Conservation (phyloP, 2,329 filamentous ascomycete species). For the Trichoderma koningii region DNA sequence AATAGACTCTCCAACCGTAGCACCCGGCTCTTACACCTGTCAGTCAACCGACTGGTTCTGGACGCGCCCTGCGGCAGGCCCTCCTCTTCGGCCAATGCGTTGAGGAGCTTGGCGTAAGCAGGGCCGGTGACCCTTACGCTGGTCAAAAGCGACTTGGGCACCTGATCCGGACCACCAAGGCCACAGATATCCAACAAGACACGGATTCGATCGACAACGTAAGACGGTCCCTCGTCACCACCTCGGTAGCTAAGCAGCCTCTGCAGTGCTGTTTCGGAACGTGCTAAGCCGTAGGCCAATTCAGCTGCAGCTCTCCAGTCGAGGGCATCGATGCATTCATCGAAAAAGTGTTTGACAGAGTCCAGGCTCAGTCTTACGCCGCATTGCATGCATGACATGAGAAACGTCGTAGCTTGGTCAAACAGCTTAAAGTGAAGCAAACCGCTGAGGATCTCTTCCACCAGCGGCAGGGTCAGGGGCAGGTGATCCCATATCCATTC, state of each 20-base stretch:
- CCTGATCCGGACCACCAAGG: constrained; percentile 28
- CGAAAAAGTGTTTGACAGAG: constrained; percentile 44
- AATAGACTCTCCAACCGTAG: constrained; percentile 41
- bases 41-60: background rate
- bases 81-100: constrained; percentile 30
- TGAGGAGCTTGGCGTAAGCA: constrained; percentile 33
- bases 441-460: constrained; percentile 51
- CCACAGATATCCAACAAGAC: constrained; percentile 44
- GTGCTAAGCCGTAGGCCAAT: constrained; percentile 37
- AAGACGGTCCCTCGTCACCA: constrained; percentile 31
- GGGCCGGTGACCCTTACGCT: constrained; percentile 35
- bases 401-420: constrained; percentile 47
- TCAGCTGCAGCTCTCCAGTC: constrained; percentile 44
- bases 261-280: constrained; percentile 35
- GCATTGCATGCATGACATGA: constrained; percentile 44
- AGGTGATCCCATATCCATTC: constrained; percentile 47
- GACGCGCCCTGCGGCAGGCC: constrained; percentile 22
- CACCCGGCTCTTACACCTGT: constrained; percentile 33
- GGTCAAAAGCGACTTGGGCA: constrained; percentile 28
- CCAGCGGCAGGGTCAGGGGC: constrained; percentile 42
- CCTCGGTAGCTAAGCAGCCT: constrained; percentile 33
- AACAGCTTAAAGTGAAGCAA: constrained; percentile 52
- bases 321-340: constrained; percentile 45
- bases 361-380: constrained; percentile 39
- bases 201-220: constrained; percentile 39